Conservation (phyloP, 257 asterid species). For the Penstemon barbatus region DNA sequence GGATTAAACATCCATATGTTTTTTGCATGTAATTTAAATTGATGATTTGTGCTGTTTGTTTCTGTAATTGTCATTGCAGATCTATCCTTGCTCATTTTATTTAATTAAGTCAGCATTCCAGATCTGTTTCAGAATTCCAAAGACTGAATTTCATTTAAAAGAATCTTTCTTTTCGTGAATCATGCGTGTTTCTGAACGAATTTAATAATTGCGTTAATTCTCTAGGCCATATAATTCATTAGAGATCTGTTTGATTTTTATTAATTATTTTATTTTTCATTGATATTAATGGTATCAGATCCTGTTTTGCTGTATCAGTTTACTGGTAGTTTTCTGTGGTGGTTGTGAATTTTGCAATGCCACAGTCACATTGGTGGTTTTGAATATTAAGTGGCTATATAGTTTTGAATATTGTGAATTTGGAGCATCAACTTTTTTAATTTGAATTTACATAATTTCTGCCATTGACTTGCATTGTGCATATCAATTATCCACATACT, state of each 20-base stretch:
- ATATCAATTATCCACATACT: background rate
- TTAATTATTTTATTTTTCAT: constrained; percentile 5
- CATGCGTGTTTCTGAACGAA: background rate
- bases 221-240: too few relatives aligned
- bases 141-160: constrained; percentile 35
- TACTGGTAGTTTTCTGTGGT: constrained; percentile 12
- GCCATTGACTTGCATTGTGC: background rate
- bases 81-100: constrained; percentile 29
- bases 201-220: too few relatives aligned
- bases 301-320: constrained; percentile 9
- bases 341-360: constrained; percentile 20
- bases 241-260: constrained; percentile 28
- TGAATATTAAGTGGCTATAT: constrained; percentile 10
- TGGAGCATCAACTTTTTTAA: background rate
- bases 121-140: constrained; percentile 48
- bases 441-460: constrained; percentile 10
- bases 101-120: constrained; percentile 27
- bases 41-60: constrained; percentile 25
- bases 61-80: constrained; percentile 34
- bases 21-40: constrained; percentile 19
- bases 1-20: background rate
- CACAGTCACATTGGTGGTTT: constrained; percentile 2
- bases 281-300: constrained; percentile 25
- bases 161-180: constrained; percentile 22
- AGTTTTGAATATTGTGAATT: background rate